A percentile compares a stretch with the other conserved stretches of the same genome.
Conservation (phyloP, 495 filamentous ascomycete species). For the Xeromyces bisporus region DNA sequence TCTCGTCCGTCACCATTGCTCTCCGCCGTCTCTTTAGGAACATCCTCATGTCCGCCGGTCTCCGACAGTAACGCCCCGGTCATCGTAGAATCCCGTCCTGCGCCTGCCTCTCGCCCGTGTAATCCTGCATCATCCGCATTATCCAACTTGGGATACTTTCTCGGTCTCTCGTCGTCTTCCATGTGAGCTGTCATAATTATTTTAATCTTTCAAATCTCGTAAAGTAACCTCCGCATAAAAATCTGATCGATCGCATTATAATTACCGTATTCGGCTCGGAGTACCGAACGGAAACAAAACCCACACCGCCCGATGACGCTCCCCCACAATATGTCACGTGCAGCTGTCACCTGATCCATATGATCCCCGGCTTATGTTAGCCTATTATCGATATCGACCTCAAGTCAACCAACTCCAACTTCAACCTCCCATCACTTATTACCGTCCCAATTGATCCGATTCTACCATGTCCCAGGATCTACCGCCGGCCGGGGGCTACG, state of each 20-base stretch:
- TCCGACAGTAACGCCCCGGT: constrained; percentile 12
- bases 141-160: constrained; percentile 33
- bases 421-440: constrained; percentile 20
- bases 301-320: constrained; percentile 14
- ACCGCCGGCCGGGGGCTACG: constrained; percentile 86
- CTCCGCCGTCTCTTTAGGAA: not conserved
- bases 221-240: too few relatives aligned
- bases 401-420: constrained; percentile 22
- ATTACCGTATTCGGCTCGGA: too few relatives aligned
- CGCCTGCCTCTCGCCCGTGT: constrained; percentile 4
- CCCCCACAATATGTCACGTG: constrained; percentile 18
- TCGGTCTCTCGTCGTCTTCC: constrained; percentile 36
- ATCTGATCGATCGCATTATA: too few relatives aligned
- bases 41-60: constrained; percentile 3
- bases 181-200: too few relatives aligned
- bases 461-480: constrained; percentile 58
- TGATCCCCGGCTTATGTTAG: too few relatives aligned
- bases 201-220: too few relatives aligned
- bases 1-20: constrained; percentile 1
- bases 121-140: constrained; percentile 7
- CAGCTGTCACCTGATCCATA: constrained; percentile 18
- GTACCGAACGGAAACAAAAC: constrained; percentile 1
- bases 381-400: too few relatives aligned
- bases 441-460: constrained; percentile 5
- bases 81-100: constrained; percentile 20